phyloP scores from a whole-genome alignment of 805 yeast genomes.

The Candida taoyuanica region DNA sequence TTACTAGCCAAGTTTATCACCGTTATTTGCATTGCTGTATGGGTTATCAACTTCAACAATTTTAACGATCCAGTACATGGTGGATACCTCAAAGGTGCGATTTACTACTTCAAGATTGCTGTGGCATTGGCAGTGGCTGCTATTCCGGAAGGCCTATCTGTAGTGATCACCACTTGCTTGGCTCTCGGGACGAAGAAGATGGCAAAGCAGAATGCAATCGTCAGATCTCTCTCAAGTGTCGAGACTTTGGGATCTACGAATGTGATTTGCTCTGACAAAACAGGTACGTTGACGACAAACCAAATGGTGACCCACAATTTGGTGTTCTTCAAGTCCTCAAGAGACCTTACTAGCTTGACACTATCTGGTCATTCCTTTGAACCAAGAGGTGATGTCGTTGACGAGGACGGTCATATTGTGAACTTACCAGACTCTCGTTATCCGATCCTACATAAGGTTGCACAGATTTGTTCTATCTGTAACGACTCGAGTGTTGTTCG shows the following conservation, averaged over 20 bases:
- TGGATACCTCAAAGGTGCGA: conserved; percentile 42
- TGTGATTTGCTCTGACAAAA: conserved; percentile 41
- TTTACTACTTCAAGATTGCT: conserved; percentile 45
- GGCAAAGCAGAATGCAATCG: conserved; percentile 44
- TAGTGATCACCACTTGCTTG: conserved; percentile 48
- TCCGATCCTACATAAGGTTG: conserved; percentile 31
- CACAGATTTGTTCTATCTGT: conserved; percentile 33
- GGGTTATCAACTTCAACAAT: conserved; percentile 40
- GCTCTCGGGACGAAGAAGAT: conserved; percentile 46
- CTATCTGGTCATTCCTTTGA: conserved; percentile 35
- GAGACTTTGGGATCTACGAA: conserved; percentile 59
- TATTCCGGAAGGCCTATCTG: conserved; percentile 50
- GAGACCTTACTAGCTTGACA: conserved; percentile 30
- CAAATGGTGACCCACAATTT: conserved; percentile 40
- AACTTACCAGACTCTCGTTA: conserved; percentile 30
- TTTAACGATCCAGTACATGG: conserved; percentile 39
- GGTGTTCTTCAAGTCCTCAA: conserved; percentile 27
- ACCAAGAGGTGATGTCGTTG: conserved; percentile 26
- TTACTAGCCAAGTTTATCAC: conserved; percentile 39
- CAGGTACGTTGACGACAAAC: conserved; percentile 48
- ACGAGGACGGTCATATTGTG: conserved; percentile 25
- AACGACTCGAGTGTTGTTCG: conserved; percentile 32
- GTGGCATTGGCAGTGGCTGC: conserved; percentile 49
- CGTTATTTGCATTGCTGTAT: conserved; percentile 41
- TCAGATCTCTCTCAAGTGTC: conserved; percentile 43